A percentile compares a stretch with the other conserved stretches of the same genome.
Conservation (phyloP, 352 stramenopile genomes). For the Discostella stelligera region DNA sequence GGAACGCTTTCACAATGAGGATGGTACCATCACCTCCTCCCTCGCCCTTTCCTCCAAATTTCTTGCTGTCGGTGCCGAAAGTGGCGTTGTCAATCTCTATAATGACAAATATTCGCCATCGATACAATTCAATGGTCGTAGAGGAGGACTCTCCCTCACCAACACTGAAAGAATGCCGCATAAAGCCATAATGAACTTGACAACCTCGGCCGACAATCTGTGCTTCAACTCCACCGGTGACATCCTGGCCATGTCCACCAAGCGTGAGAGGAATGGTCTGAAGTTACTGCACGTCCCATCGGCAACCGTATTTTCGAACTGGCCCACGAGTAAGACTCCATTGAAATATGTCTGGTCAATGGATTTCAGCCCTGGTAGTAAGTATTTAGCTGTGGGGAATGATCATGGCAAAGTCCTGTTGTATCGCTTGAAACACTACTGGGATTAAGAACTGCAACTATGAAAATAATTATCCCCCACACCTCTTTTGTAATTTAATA, state of each 20-base stretch:
- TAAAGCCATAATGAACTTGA: constrained; percentile 97
- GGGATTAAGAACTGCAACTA: constrained; percentile 13
- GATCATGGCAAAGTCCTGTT: constrained; percentile 94
- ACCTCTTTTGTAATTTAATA: not conserved
- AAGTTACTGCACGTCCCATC: constrained; percentile 94
- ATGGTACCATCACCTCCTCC: constrained; percentile 86
- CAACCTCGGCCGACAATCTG: constrained; percentile 87
- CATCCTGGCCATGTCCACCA: constrained; percentile 92
- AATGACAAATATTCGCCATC: constrained; percentile 69
- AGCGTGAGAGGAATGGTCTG: constrained; percentile 89
- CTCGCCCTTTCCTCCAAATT: constrained; percentile 81
- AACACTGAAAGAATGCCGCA: constrained; percentile 65
- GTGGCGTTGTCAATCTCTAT: constrained; percentile 97
- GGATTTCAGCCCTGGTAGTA: constrained; percentile 93
- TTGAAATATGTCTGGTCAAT: constrained; percentile 94
- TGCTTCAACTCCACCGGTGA: constrained; percentile 91
- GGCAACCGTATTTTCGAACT: constrained; percentile 96
- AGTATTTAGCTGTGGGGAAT: constrained; percentile 92
- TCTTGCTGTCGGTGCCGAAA: constrained; percentile 91
- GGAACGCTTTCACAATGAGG: constrained; percentile 83
- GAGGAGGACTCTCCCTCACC: constrained; percentile 3
- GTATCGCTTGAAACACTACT: constrained; percentile 93
- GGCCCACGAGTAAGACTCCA: constrained; percentile 94
- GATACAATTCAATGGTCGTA: not conserved
- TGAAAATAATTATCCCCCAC: not conserved